These are phyloP conservation scores for Syzygium aromaticum DNA, from an alignment of 345 rosid genomes.

Conservation along the genomic window DNA sequence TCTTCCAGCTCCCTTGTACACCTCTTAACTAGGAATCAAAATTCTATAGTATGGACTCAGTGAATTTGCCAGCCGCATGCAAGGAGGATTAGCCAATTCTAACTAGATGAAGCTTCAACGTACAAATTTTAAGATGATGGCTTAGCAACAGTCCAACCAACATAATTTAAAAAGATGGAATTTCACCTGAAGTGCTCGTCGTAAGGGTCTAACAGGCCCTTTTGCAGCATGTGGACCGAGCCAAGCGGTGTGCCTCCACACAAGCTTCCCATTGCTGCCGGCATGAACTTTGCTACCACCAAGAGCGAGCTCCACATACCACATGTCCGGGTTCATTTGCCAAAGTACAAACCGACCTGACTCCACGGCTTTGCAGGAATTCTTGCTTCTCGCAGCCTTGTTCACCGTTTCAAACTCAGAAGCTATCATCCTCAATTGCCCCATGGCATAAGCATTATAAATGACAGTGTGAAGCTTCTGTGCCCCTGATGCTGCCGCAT, in stretches of 20 bases:
- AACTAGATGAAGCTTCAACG: background rate
- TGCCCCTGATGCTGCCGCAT: slow-evolving; percentile 24
- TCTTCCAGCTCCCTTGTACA: background rate
- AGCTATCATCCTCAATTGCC: slow-evolving; percentile 32
- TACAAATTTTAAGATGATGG: background rate
- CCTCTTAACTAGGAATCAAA: background rate
- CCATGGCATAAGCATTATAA: slow-evolving; percentile 32
- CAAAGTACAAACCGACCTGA: slow-evolving; percentile 32
- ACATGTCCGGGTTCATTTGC: slow-evolving; percentile 38
- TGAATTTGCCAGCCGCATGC: background rate
- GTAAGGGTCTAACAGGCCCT: slow-evolving; percentile 30
- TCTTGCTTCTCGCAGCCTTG: slow-evolving; percentile 14
- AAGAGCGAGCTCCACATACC: slow-evolving; percentile 34
- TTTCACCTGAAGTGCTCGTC: slow-evolving; percentile 33
- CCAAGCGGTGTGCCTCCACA: slow-evolving; percentile 43
- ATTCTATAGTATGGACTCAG: background rate
- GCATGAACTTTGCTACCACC: slow-evolving; percentile 33
- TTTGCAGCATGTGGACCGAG: slow-evolving; percentile 28
- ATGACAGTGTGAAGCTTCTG: slow-evolving; percentile 26
- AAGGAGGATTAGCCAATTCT: background rate
- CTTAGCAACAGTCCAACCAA: background rate
- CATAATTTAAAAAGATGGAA: background rate
- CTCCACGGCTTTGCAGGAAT: slow-evolving; percentile 21
- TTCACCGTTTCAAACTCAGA: slow-evolving; percentile 24
- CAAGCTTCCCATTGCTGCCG: slow-evolving; percentile 31